These are phyloP conservation scores for Malus hybrid DNA, from an alignment of 331 rosid genomes.

Conservation along the genomic window DNA sequence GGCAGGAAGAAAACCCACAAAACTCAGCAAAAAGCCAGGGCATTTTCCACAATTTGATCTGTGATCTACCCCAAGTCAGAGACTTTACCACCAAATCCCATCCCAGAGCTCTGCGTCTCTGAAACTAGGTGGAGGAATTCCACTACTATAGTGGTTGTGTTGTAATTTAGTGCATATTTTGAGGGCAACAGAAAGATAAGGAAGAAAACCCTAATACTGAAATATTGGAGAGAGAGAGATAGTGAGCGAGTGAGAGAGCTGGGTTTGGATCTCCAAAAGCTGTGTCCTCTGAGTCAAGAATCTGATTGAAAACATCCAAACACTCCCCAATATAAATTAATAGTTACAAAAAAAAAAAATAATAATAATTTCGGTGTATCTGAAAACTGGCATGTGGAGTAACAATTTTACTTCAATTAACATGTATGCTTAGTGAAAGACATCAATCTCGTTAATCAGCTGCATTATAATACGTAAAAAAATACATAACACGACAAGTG, in stretches of 20 bases:
- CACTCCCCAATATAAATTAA: not conserved
- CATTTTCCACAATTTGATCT: constrained; percentile 12
- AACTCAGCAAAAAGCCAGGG: not conserved
- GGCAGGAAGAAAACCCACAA: constrained; percentile 5
- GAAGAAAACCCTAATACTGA: not conserved
- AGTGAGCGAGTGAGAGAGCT: constrained; percentile 6
- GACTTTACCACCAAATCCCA: constrained; percentile 16
- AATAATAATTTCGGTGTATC: too few species aligned
- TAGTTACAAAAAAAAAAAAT: not conserved
- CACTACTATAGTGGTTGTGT: not conserved
- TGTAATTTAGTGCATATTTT: constrained; percentile 12
- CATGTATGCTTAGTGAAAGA: too few species aligned
- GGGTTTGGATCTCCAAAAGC: constrained; percentile 23
- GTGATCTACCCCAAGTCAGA: constrained; percentile 16
- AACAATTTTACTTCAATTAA: too few species aligned
- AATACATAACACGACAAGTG: too few species aligned
- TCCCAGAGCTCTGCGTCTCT: constrained; percentile 10
- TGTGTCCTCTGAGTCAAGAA: constrained; percentile 23
- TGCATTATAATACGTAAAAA: too few species aligned
- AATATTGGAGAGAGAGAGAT: not conserved
- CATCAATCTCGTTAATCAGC: too few species aligned
- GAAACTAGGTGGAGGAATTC: not conserved
- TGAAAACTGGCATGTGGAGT: too few species aligned
- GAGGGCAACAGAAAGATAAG: constrained; percentile 2
- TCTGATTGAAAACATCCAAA: constrained; percentile 12